These are phyloP conservation scores for Oryza meridionalis DNA, from an alignment of 176 grass and related monocot species.

Conservation along the genomic window DNA sequence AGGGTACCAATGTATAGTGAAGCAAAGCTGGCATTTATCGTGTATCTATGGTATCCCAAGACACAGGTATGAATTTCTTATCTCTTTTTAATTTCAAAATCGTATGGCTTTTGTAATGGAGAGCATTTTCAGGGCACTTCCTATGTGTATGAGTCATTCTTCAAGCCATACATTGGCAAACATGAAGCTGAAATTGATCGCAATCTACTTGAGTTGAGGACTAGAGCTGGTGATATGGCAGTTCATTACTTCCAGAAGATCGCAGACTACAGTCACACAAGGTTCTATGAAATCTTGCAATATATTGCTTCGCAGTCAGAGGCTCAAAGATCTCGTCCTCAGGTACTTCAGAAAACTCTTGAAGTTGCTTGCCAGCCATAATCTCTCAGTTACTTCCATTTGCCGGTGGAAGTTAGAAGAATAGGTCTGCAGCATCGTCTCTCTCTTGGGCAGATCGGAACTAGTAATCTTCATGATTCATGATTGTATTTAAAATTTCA, in stretches of 20 bases:
- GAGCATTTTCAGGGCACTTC: constrained; percentile 70
- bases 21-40: constrained; percentile 87
- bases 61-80: constrained; percentile 53
- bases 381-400: constrained; percentile 22
- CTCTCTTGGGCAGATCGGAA: not conserved
- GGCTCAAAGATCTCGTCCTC: constrained; percentile 33
- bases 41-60: constrained; percentile 92
- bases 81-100: not conserved
- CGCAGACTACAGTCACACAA: constrained; percentile 69
- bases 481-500: not conserved
- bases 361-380: constrained; percentile 24
- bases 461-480: not conserved
- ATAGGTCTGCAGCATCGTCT: not conserved
- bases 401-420: constrained; percentile 8
- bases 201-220: constrained; percentile 76
- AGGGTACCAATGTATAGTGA: constrained; percentile 97
- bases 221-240: constrained; percentile 56
- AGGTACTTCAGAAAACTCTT: constrained; percentile 36
- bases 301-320: constrained; percentile 75
- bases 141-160: constrained; percentile 86
- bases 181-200: constrained; percentile 86
- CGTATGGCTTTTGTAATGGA: constrained; percentile 20
- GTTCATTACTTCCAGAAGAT: constrained; percentile 63
- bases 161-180: constrained; percentile 76
- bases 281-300: constrained; percentile 79